Evolutionary conservation across 1,284 basidiomycete species (phyloP).

Genomic region (Ceratobasidium sp.): DNA sequence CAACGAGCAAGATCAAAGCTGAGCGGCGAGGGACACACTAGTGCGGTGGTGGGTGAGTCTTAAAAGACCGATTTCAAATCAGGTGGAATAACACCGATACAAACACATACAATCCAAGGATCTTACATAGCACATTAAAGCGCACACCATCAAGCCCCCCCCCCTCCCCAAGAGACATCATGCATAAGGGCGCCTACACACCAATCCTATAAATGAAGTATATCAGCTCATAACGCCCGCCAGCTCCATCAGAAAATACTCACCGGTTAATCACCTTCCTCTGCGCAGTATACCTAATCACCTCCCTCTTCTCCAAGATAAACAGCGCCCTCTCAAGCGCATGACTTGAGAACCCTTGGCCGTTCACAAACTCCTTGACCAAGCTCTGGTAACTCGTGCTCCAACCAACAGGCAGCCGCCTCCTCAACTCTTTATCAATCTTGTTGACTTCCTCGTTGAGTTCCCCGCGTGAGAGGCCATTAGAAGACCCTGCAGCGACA

Average conservation of each 20-base stretch:
- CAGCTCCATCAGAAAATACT: background rate
- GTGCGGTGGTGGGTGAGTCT: background rate
- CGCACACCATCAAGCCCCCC: too few relatives aligned
- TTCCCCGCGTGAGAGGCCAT: slow-evolving; percentile 93
- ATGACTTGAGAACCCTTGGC: slow-evolving; percentile 91
- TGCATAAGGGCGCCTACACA: slow-evolving; percentile 4
- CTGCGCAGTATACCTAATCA: slow-evolving; percentile 90
- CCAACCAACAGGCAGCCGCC: slow-evolving; percentile 96
- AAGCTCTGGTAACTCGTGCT: slow-evolving; percentile 95
- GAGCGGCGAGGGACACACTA: background rate
- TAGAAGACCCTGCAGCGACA: slow-evolving; percentile 88
- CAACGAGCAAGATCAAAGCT: background rate
- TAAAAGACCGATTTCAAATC: background rate
- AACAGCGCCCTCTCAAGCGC: slow-evolving; percentile 93
- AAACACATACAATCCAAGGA: too few relatives aligned
- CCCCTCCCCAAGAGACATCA: background rate
- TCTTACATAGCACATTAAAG: too few relatives aligned
- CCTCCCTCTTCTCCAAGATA: slow-evolving; percentile 95
- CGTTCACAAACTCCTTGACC: slow-evolving; percentile 94
- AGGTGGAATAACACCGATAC: too few relatives aligned
- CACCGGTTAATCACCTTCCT: slow-evolving; percentile 51
- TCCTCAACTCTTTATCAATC: slow-evolving; percentile 92
- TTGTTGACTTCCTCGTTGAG: slow-evolving; percentile 93
- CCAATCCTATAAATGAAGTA: slow-evolving; percentile 15
- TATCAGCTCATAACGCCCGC: background rate